Evolutionary conservation across 345 rosid species (phyloP), one percentile per base, ranked within the genome.

Genomic region (Dimocarpus longan): DNA sequence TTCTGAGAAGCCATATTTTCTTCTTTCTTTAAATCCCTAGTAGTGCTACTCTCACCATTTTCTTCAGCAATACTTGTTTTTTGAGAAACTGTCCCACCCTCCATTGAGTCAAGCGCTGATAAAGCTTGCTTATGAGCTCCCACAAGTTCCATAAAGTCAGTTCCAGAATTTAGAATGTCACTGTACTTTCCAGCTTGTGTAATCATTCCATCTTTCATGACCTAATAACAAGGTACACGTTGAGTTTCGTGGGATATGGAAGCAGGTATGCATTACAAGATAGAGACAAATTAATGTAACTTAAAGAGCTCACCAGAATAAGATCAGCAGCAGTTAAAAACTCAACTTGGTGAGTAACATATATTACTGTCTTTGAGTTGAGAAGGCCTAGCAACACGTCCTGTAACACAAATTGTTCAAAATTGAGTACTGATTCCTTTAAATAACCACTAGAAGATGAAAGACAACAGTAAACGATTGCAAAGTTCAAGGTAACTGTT

Each of bases 61-160:
- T 72, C 90, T 60, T 74, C 70, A 15, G 65, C 77, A 9, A 57
- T 57, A 18, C 63, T 8, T 70, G 54, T 66, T 59, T 67, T 70
- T 57, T 43, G 83, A 12, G 88, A 81, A 74, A 50, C 77, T 32
- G 66, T 1, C 3, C 79, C 84, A 59, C 68, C 67, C 76, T 85
- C 87, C 52, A 73, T 75, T 5, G 87, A 79, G 80, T 83, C 91
- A 70, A 93, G 82, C 1, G 77, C 84, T 0, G 90, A 84, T 73
- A 92, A 85, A 1, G 98, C 93, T 65, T 85, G 73, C 74, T 84
- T 68, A 76, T 92, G 96, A 62, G 98, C 96, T 69, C 89, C 92
- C 5, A 93, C 93, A 79, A 93, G 92, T 66, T 88, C 91, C 92
- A 86, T 89, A 68, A 43, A 68, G 28, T 68, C 72, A 1, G 54